A percentile compares a stretch with the other conserved stretches of the same genome.
phyloP scores from a whole-genome alignment of 2,329 filamentous ascomycete genomes.

The Leptographium lundbergii region DNA sequence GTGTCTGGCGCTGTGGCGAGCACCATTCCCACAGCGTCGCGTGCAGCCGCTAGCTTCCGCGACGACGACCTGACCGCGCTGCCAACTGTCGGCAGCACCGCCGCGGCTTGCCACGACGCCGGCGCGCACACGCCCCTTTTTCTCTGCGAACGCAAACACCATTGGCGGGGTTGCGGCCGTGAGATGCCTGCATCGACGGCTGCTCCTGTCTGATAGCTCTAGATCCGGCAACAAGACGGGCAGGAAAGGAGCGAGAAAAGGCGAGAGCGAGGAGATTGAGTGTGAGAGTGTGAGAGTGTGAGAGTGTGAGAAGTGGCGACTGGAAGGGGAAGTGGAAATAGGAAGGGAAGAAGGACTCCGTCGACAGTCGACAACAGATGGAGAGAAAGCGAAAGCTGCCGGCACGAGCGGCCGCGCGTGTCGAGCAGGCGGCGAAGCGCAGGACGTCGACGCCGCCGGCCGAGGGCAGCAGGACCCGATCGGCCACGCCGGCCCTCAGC shows the following conservation, averaged over 20 bases:
- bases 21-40: neutral
- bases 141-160: neutral
- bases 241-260: neutral
- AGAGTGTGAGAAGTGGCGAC: too few relatives aligned
- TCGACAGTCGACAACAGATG: conserved; percentile 28
- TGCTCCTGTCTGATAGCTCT: conserved; percentile 6
- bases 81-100: neutral
- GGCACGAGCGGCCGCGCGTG: conserved; percentile 46
- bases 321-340: neutral
- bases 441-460: conserved; percentile 42
- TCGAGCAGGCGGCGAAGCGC: conserved; percentile 48
- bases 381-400: conserved; percentile 55
- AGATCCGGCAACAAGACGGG: neutral
- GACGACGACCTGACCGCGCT: neutral
- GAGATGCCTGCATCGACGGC: conserved; percentile 7
- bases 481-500: conserved; percentile 30
- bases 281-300: too few relatives aligned
- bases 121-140: neutral
- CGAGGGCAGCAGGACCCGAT: conserved; percentile 22
- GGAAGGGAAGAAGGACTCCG: too few relatives aligned
- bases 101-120: neutral
- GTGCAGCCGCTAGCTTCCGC: neutral
- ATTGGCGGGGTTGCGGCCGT: conserved; percentile 3
- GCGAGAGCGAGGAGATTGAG: neutral
- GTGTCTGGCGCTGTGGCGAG: neutral